A percentile compares a stretch with the other conserved stretches of the same genome.
Evolutionary conservation across 2,329 filamentous ascomycete genomes (phyloP).

Genomic region (Beauveria brongniartii): DNA sequence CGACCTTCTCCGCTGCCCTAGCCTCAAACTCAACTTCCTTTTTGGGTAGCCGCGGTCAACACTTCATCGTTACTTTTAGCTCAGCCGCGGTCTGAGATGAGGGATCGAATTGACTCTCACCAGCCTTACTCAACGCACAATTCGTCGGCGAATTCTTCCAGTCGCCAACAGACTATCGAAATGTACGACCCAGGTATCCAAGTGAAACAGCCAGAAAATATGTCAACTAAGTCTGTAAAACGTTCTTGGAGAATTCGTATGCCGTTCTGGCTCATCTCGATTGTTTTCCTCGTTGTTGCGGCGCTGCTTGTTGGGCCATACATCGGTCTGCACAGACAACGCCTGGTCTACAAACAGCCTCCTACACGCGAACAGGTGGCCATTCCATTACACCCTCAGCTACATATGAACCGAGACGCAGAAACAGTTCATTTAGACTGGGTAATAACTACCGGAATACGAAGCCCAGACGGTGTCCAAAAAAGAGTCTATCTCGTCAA

Average conservation of each 20-base stretch:
- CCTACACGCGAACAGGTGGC: conserved; percentile 1
- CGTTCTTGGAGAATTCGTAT: neutral
- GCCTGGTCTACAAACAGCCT: neutral
- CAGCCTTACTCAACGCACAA: neutral
- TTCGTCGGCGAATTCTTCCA: neutral
- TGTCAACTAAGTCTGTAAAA: neutral
- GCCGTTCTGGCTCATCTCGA: neutral
- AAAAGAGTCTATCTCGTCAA: conserved; percentile 13
- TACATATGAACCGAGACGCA: neutral
- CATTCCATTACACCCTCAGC: conserved; percentile 3
- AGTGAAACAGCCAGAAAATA: neutral
- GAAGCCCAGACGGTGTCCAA: conserved; percentile 10
- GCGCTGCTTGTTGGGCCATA: neutral
- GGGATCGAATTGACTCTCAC: too few species aligned
- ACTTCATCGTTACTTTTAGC: neutral
- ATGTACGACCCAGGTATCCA: neutral
- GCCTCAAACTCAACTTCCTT: neutral
- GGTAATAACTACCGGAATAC: conserved; percentile 3
- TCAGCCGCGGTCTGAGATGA: neutral
- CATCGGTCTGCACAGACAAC: neutral
- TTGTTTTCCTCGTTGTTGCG: neutral
- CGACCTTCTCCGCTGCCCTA: neutral
- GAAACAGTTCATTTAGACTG: conserved; percentile 8
- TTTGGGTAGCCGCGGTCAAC: conserved; percentile 2
- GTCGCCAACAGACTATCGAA: neutral